These are phyloP conservation scores for Hippophae gyantsensis DNA, from an alignment of 306 rosid genomes.

Conservation along the genomic window DNA sequence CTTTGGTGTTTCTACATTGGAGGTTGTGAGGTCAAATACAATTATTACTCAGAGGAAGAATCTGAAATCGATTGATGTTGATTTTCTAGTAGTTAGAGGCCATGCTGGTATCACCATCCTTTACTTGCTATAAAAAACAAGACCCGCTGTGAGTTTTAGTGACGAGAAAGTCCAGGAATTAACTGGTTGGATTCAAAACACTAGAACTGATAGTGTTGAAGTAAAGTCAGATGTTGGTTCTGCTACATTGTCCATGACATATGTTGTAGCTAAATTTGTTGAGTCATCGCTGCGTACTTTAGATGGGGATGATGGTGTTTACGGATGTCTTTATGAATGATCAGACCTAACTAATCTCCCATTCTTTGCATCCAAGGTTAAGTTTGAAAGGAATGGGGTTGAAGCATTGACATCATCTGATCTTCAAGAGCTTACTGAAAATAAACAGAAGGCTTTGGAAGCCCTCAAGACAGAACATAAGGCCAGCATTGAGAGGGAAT, in stretches of 20 bases:
- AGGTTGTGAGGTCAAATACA: conserved; percentile 96
- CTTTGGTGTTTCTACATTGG: conserved; percentile 56
- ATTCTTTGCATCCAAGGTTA: too few relatives aligned
- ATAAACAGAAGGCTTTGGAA: too few relatives aligned
- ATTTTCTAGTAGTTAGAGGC: conserved; percentile 89
- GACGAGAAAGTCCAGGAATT: conserved; percentile 69
- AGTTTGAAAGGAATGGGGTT: too few relatives aligned
- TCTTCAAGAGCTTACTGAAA: conserved; percentile 41
- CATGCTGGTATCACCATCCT: conserved; percentile 95
- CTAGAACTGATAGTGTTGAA: conserved; percentile 93
- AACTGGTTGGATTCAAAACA: conserved; percentile 81
- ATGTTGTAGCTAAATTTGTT: too few relatives aligned
- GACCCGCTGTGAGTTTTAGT: conserved; percentile 55
- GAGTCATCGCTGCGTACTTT: conserved; percentile 69
- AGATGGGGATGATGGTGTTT: too few relatives aligned
- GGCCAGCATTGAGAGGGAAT: too few relatives aligned
- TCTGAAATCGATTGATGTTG: conserved; percentile 85
- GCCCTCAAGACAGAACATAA: too few relatives aligned
- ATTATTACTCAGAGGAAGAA: conserved; percentile 89
- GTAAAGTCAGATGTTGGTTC: conserved; percentile 81
- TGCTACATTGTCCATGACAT: too few relatives aligned
- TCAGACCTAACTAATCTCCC: too few relatives aligned
- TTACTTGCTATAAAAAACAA: conserved; percentile 74
- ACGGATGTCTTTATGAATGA: too few relatives aligned
- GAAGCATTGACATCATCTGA: conserved; percentile 26